Evolutionary conservation across 495 filamentous ascomycete species (phyloP), one percentile per base, ranked within the genome.

Genomic region (Jackrogersella minutella): DNA sequence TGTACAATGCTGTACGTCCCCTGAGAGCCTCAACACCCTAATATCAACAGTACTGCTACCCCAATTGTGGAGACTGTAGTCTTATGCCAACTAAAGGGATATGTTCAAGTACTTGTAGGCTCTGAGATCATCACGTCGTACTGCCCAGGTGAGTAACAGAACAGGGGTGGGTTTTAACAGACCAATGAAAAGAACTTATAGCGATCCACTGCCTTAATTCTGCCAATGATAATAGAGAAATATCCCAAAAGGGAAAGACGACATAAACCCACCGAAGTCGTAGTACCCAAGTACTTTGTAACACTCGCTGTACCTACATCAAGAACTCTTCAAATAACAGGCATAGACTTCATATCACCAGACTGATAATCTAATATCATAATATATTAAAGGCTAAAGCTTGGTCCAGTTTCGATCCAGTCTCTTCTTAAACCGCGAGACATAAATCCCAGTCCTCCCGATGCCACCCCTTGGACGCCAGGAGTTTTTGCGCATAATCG

Each of bases 131-230:
- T 30, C 8, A 8, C 4, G 28, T 30, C 3, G 4, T 3, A 73
- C 22, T 71, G 63, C 55, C 10, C 49, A 7, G 24, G 17, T 1
- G 72, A 77, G 51, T 57, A 73, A 16, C 36, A 56, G 36, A 22
- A 28, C 33, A 68, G 41, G 41, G 41, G 17, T 26, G 14, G 6
- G 1, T 26, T 26, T 11, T 5, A 46, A 26, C 13, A 9, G 13
- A 31, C 44, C 44, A 49, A 47, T 47, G 22, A 47, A 7, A 13
- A 8, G 14, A 16, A 7, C 5, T 1, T 28, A 47, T 5, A 8
- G 21, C 2, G 22, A 26, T 17, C 41, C 41, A 26, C 21, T 24
- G 9, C 0, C 10, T 46, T 21, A 46, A 46, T 13, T 19, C 6
- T 13, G 21, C 41, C 41, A 46, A 47, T 47, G 0, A 28, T n/a